Evolutionary conservation across 2,329 filamentous ascomycete genomes (phyloP).

Genomic region (Colletotrichum truncatum): DNA sequence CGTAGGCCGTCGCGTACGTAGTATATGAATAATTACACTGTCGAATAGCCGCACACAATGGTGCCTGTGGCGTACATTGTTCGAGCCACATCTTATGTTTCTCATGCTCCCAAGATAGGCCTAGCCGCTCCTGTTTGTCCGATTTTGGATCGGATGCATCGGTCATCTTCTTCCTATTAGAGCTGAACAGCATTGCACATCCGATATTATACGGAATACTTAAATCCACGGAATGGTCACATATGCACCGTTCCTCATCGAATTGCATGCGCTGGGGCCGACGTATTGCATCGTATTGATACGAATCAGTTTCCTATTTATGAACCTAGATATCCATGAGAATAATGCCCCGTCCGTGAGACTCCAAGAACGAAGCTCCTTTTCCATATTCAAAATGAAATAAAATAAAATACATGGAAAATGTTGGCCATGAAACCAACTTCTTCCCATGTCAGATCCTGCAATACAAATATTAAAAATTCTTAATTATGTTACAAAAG

Average conservation of each 20-base stretch:
- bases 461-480: neutral
- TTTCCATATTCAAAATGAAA: neutral
- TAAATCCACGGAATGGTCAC: no score
- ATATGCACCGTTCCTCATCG: no score
- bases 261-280: neutral
- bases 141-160: neutral
- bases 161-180: no score
- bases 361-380: neutral
- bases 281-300: neutral
- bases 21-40: no score
- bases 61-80: conserved; percentile 17
- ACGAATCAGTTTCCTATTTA: neutral
- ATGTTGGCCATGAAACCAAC: neutral
- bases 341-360: neutral
- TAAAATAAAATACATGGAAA: conserved; percentile 5
- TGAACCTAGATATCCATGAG: neutral
- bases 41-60: no score
- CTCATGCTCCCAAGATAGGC: conserved; percentile 2
- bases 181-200: no score
- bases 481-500: conserved; percentile 5
- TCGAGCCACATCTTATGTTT: neutral
- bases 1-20: no score
- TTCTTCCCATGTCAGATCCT: neutral
- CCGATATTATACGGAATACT: no score
- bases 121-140: neutral